Evolutionary conservation across 2,329 filamentous ascomycete genomes (phyloP).

Genomic region (Diaporthe longicolla): DNA sequence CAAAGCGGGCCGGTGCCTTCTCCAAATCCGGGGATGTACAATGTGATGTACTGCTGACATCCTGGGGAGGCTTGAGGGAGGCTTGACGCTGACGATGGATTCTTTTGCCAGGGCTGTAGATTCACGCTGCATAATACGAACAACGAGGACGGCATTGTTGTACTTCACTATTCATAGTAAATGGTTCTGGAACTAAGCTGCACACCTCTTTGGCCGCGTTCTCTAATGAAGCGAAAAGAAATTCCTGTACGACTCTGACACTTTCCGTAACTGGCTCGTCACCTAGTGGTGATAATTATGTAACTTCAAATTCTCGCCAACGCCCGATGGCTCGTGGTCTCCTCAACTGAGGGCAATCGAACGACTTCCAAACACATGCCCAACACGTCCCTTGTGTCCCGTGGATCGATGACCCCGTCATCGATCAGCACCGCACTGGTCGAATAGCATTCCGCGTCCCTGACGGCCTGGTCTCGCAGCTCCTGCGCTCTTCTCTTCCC

Average conservation of each 20-base stretch:
- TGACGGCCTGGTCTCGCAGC: conserved; percentile 75
- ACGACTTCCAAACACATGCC: conserved; percentile 23
- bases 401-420: conserved; percentile 34
- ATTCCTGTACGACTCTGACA: too few relatives aligned
- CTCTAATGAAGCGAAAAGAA: too few relatives aligned
- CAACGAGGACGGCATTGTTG: too few relatives aligned
- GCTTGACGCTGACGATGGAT: too few relatives aligned
- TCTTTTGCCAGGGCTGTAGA: too few relatives aligned
- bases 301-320: not conserved
- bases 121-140: too few relatives aligned
- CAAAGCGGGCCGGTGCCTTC: not conserved
- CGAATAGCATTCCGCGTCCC: conserved; percentile 80
- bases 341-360: not conserved
- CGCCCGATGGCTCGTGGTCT: not conserved
- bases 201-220: too few relatives aligned
- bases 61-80: not conserved
- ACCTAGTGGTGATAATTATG: too few relatives aligned
- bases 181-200: too few relatives aligned
- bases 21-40: not conserved
- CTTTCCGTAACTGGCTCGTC: too few relatives aligned
- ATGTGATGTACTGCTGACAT: not conserved
- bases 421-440: conserved; percentile 46
- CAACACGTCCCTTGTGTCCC: conserved; percentile 4
- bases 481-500: not conserved
- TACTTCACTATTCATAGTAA: too few relatives aligned